phyloP scores from a whole-genome alignment of 108 stramenopile genomes.

The Fragilaria crotonensis region DNA sequence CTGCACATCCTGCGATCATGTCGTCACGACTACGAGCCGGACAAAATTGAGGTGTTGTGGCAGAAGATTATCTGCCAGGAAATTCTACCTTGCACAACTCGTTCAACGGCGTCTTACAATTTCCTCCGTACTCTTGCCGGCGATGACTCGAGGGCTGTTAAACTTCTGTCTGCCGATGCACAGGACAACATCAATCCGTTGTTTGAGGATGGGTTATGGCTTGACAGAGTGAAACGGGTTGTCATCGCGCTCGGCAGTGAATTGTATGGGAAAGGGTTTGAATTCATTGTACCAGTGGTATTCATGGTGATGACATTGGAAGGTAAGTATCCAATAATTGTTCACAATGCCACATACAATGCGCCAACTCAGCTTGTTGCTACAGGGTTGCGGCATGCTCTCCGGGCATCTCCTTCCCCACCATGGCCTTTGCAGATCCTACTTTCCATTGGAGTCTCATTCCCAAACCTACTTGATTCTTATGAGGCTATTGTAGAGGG shows the following conservation, averaged over 20 bases:
- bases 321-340: slow-evolving; percentile 39
- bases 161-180: slow-evolving; percentile 15
- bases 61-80: slow-evolving; percentile 68
- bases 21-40: slow-evolving; percentile 33
- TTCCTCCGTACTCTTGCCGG: slow-evolving; percentile 36
- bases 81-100: slow-evolving; percentile 61
- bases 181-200: slow-evolving; percentile 11
- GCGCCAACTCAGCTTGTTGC: too few species aligned
- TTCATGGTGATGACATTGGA: slow-evolving; percentile 54
- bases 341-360: too few species aligned
- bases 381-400: slow-evolving; percentile 40
- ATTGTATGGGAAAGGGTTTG: slow-evolving; percentile 52
- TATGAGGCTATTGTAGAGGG: slow-evolving; percentile 31
- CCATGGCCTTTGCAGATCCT: slow-evolving; percentile 61
- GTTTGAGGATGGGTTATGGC: slow-evolving; percentile 77
- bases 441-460: slow-evolving; percentile 56
- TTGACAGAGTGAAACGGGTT: slow-evolving; percentile 34
- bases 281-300: slow-evolving; percentile 63
- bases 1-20: slow-evolving; percentile 64
- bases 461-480: slow-evolving; percentile 28
- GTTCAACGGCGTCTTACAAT: slow-evolving; percentile 23
- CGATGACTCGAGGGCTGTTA: slow-evolving; percentile 17
- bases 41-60: slow-evolving; percentile 54
- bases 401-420: slow-evolving; percentile 10
- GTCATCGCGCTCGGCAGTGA: slow-evolving; percentile 55